Evolutionary conservation across 345 rosid species (phyloP).

Genomic region (Clausena lansium): DNA sequence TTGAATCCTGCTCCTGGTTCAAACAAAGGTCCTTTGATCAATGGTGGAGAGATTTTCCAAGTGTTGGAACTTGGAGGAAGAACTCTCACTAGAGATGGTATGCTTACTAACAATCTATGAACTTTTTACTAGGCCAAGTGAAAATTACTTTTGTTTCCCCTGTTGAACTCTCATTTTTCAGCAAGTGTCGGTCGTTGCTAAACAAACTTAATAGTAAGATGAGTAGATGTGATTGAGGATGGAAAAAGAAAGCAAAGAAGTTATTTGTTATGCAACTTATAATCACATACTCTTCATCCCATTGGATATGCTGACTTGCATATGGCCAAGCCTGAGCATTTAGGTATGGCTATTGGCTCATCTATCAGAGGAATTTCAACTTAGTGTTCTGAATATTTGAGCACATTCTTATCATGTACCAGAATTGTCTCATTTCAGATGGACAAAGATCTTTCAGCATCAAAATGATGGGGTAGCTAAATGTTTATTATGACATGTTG

Average conservation of each 20-base stretch:
- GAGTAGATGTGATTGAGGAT: neutral
- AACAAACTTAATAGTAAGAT: neutral
- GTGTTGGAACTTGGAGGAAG: constrained; percentile 49
- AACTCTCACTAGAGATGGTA: constrained; percentile 91
- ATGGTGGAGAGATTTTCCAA: constrained; percentile 77
- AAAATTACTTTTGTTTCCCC: neutral
- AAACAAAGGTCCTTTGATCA: constrained; percentile 55
- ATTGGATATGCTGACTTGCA: neutral
- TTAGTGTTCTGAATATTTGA: neutral
- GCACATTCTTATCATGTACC: neutral
- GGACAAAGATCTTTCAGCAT: neutral
- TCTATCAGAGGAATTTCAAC: neutral
- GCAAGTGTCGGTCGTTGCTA: neutral
- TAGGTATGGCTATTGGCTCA: constrained; percentile 5
- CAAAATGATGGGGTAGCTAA: constrained; percentile 9
- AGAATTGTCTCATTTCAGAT: neutral
- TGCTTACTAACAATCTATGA: constrained; percentile 1
- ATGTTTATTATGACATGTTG: neutral
- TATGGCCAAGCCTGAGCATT: neutral
- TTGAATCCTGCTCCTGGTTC: constrained; percentile 59
- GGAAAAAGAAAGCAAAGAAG: neutral
- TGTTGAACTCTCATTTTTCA: neutral
- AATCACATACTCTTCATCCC: neutral
- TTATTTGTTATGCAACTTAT: neutral
- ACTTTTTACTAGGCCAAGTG: neutral